Conservation (phyloP, 192 early-diverging fungal species). For the Diversispora eburnea region DNA sequence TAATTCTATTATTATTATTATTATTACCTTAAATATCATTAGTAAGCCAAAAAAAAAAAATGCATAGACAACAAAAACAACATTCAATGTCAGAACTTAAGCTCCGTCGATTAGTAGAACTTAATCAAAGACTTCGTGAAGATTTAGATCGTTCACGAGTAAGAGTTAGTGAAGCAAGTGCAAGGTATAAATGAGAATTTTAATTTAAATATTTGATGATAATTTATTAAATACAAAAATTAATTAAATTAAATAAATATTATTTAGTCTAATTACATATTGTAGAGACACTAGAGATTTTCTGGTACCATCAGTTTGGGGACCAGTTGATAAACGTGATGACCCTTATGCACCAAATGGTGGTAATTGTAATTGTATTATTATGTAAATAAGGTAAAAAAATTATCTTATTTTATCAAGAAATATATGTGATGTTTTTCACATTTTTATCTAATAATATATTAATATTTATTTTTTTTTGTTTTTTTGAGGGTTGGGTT, state of each 20-base stretch:
- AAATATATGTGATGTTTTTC: no score
- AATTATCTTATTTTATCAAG: no score
- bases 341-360: slow-evolving; percentile 39
- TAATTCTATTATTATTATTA: no score
- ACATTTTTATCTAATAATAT: no score
- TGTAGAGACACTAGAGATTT: slow-evolving; percentile 41
- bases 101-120: slow-evolving; percentile 13
- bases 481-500: no score
- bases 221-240: neutral
- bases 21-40: no score
- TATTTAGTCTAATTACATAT: slow-evolving; percentile 37
- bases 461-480: no score
- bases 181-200: neutral
- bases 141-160: slow-evolving; percentile 24
- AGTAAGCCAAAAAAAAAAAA: neutral
- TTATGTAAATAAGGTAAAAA: slow-evolving; percentile 23
- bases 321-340: slow-evolving; percentile 41
- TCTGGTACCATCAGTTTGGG: slow-evolving; percentile 46
- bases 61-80: slow-evolving; percentile 25
- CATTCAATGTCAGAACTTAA: slow-evolving; percentile 11
- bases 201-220: neutral
- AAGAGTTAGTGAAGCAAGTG: slow-evolving; percentile 23
- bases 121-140: slow-evolving; percentile 25
- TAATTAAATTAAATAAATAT: no score
- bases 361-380: slow-evolving; percentile 9